Percentiles rank a stretch among this genome's conserved stretches.
phyloP scores from a whole-genome alignment of 1,284 basidiomycete species.

The Ustilago crameri region DNA sequence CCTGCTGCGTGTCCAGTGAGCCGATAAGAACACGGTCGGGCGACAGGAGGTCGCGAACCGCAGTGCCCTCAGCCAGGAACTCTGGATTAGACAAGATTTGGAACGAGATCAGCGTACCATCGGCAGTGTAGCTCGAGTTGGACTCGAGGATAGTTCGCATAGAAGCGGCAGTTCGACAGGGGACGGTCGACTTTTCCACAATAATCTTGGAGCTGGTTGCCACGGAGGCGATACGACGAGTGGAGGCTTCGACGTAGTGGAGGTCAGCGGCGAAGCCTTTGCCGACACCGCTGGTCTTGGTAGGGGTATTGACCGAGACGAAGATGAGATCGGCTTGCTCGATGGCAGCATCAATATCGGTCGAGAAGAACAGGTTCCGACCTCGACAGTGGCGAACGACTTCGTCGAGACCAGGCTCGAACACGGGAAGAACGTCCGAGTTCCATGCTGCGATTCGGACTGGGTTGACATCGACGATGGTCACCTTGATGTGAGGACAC shows the following conservation, averaged over 20 bases:
- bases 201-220: conserved; percentile 95
- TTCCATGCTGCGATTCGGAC: conserved; percentile 97
- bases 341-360: conserved; percentile 92
- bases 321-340: conserved; percentile 84
- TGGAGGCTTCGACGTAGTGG: conserved; percentile 79
- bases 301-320: conserved; percentile 92
- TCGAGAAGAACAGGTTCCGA: conserved; percentile 96
- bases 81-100: conserved; percentile 99
- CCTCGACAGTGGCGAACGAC: conserved; percentile 89
- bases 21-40: conserved; percentile 98
- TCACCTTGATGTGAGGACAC: conserved; percentile 92
- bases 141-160: conserved; percentile 99
- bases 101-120: conserved; percentile 84
- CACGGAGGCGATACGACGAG: conserved; percentile 91
- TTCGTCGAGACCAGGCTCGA: conserved; percentile 95
- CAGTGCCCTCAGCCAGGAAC: conserved; percentile 97
- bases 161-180: conserved; percentile 95
- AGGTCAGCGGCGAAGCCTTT: conserved; percentile 97
- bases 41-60: conserved; percentile 84
- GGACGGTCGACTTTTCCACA: conserved; percentile 99
- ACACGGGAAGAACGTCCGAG: conserved; percentile 81
- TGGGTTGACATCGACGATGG: conserved; percentile 97
- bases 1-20: conserved; percentile 87
- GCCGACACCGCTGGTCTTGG: conserved; percentile 96
- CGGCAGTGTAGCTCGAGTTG: conserved; percentile 75